Evolutionary conservation across 371 early-diverging fungal genomes (phyloP), one percentile per base, ranked within the genome.

Genomic region (Paraphysoderma sedebokerense): DNA sequence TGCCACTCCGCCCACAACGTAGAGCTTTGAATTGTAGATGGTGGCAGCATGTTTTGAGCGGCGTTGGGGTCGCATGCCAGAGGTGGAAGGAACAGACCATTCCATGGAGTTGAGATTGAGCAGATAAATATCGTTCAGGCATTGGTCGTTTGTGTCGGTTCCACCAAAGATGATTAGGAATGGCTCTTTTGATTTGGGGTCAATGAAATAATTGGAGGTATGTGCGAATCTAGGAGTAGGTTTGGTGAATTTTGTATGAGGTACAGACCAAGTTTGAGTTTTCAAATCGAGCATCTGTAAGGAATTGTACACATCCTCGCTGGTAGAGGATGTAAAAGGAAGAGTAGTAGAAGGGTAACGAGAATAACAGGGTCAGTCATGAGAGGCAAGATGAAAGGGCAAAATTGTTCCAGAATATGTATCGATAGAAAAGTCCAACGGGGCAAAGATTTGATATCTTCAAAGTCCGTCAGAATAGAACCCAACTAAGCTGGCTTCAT

Each of bases 131-230:
- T 79, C 77, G 50, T 74, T 75, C 51, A 68, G 71, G 38, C 62
- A 73, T 19, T 51, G 53, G 29, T 73, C 72, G 31, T 68, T 68
- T 26, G 67, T 68, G 53, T 82, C 79, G n/a, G 63, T 68, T 1
- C 83, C 83, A 37, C 81, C 83, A 65, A 78, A 80, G n/a, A 82
- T 70, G 11, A 82, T 60, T 17, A 81, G 59, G n/a, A n/a, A n/a
- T n/a, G n/a, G n/a, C n/a, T n/a, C n/a, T n/a, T n/a, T n/a, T n/a
- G n/a, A n/a, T n/a, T n/a, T n/a, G n/a, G n/a, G n/a, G n/a, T n/a
- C n/a, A n/a, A n/a, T n/a, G n/a, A n/a, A n/a, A n/a, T n/a, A n/a
- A n/a, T n/a, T n/a, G n/a, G n/a, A n/a, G n/a, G n/a, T n/a, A n/a
- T n/a, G n/a, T n/a, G n/a, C n/a, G n/a, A n/a, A n/a, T n/a, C n/a